These are phyloP conservation scores for Erythrophleum ivorense DNA, from an alignment of 331 rosid species.

Conservation along the genomic window DNA sequence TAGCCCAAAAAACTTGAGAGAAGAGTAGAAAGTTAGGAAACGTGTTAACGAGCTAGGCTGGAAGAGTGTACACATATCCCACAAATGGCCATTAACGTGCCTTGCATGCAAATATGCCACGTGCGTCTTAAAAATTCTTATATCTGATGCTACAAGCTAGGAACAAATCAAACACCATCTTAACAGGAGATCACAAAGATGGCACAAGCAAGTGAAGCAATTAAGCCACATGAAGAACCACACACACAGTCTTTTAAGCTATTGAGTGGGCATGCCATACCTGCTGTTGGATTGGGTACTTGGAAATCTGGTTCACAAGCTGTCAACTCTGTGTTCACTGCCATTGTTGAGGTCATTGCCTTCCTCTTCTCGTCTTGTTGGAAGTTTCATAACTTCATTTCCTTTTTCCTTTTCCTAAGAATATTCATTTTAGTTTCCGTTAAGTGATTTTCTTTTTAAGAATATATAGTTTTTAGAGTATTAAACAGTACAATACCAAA, in stretches of 20 bases:
- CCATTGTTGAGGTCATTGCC: conserved; percentile 43
- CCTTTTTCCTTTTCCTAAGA: no score
- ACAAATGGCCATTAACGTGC: conserved; percentile 2
- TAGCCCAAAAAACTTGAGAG: no score
- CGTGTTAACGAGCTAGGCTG: neutral
- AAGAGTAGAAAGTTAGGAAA: neutral
- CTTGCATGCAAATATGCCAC: conserved; percentile 30
- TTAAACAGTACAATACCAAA: neutral
- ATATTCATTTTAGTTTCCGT: neutral
- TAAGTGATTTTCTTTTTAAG: neutral
- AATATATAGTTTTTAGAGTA: neutral
- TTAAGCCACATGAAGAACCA: conserved; percentile 33
- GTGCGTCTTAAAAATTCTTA: neutral
- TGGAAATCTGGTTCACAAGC: conserved; percentile 64
- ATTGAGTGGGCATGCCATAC: conserved; percentile 55
- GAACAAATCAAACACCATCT: neutral
- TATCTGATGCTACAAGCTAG: neutral
- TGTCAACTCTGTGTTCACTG: conserved; percentile 48
- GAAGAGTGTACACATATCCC: neutral
- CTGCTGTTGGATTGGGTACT: conserved; percentile 62
- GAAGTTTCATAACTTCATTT: neutral
- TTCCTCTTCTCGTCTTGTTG: neutral
- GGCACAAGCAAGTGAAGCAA: conserved; percentile 18
- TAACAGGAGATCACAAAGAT: neutral
- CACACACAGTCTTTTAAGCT: conserved; percentile 45